A percentile compares a stretch with the other conserved stretches of the same genome.
Conservation (phyloP, 2,329 filamentous ascomycete species). For the Hypoxylon sp. region DNA sequence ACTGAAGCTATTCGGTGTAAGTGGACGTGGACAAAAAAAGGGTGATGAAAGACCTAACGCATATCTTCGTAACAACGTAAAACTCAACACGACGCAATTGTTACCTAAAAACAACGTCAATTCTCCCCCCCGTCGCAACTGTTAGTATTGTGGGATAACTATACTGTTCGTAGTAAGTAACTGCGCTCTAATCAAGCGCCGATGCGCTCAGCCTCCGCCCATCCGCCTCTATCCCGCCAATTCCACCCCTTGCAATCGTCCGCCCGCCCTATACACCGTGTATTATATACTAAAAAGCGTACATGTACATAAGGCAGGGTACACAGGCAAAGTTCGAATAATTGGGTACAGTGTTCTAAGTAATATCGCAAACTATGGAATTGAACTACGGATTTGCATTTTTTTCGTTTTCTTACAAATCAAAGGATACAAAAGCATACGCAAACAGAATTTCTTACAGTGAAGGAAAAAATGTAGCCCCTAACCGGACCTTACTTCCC, state of each 20-base stretch:
- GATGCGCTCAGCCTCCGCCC: conserved; percentile 25
- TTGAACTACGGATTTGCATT: conserved; percentile 1
- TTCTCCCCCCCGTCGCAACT: background rate
- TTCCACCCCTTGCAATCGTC: conserved; percentile 16
- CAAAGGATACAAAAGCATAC: conserved; percentile 10
- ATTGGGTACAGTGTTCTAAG: background rate
- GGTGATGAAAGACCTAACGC: conserved; percentile 12
- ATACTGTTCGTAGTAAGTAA: background rate
- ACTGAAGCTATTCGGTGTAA: conserved; percentile 7
- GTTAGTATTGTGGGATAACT: background rate
- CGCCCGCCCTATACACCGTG: background rate
- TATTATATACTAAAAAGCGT: background rate
- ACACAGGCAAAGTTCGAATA: background rate
- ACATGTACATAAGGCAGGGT: background rate
- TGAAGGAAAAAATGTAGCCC: background rate
- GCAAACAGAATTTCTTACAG: background rate
- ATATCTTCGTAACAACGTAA: conserved; percentile 19
- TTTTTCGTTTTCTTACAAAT: background rate
- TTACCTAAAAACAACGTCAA: conserved; percentile 38
- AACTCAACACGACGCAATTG: conserved; percentile 26
- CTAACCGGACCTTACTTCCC: conserved; percentile 27
- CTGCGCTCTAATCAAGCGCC: conserved; percentile 28
- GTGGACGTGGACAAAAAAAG: conserved; percentile 6
- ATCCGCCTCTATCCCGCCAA: conserved; percentile 37
- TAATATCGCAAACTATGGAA: background rate